Percentiles rank a stretch among this genome's conserved stretches.
These are phyloP conservation scores for Aspergillus costaricaensis DNA, from an alignment of 2,329 filamentous ascomycete species.

Conservation along the genomic window DNA sequence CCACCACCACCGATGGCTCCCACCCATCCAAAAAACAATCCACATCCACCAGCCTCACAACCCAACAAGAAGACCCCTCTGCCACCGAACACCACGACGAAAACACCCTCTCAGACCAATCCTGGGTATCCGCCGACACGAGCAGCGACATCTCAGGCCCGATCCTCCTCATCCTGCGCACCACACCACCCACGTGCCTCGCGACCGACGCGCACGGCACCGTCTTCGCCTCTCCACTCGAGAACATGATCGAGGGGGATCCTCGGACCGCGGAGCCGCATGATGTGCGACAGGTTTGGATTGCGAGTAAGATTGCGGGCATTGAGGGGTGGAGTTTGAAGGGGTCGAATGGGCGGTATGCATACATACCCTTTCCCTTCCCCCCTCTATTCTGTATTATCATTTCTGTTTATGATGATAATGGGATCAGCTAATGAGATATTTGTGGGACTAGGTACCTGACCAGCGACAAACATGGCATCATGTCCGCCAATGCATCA, in stretches of 20 bases:
- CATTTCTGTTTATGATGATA: not conserved
- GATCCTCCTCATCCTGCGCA: conserved; percentile 78
- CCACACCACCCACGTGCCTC: conserved; percentile 70
- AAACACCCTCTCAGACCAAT: conserved; percentile 62
- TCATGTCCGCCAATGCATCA: conserved; percentile 73
- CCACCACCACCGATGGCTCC: conserved; percentile 41
- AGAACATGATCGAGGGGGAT: conserved; percentile 86
- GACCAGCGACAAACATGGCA: conserved; percentile 79
- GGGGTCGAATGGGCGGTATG: conserved; percentile 79
- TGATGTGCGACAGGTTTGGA: conserved; percentile 94
- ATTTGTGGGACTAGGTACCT: conserved; percentile 63
- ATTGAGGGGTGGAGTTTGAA: conserved; percentile 84
- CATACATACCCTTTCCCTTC: not conserved
- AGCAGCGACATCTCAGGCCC: conserved; percentile 77
- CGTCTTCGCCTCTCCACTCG: conserved; percentile 77
- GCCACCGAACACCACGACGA: conserved; percentile 43
- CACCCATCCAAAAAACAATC: conserved; percentile 29
- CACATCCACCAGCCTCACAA: not conserved
- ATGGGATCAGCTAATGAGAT: not conserved
- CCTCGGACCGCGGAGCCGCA: conserved; percentile 87
- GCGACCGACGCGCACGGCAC: conserved; percentile 85
- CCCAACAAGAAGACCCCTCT: conserved; percentile 28
- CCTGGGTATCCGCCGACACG: conserved; percentile 84
- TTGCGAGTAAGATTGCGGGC: conserved; percentile 79
- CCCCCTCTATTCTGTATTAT: not conserved